Evolutionary conservation across 345 rosid species (phyloP), one percentile per base, ranked within the genome.

Genomic region (Nasturtium officinale): DNA sequence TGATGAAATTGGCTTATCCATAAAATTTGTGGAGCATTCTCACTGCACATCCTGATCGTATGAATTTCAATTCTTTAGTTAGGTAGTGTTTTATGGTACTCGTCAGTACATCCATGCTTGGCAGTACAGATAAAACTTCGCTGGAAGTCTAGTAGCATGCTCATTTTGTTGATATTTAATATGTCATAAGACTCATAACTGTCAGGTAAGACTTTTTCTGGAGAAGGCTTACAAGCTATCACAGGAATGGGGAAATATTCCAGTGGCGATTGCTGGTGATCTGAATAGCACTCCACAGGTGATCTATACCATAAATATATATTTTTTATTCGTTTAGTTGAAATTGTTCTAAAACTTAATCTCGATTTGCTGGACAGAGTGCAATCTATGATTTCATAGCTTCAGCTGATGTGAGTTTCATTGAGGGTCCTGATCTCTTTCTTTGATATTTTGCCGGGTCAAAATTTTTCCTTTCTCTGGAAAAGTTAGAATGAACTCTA

Each of bases 381-480:
- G 96, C 96, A 23, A 67, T 89, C 18, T 89, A 94, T 80, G 90
- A 87, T 54, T 94, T 89, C 83, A 72, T 91, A 58, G 84, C 88
- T 59, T 85, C 92, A 58, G 89, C 96, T 46, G 81, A 88, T 91
- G 98, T 89, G 78, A 85, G 87, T 81, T 73, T 82, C 73, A 5
- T 48, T 69, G 71, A 54, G 67, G 43, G 8, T 42, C 52, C 48
- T 56, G 23, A 9, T 52, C 50, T 63, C 78, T 46, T 68, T 63
- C 33, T 57, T 50, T 10, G 16, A 40, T 53, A 47, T 30, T 20
- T 57, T 12, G 11, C 67, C 8, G n/a, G 50, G 21, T 25, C 47
- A 59, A 17, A 25, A 17, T 17, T 51, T 29, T 63, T 20, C 37
- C 5, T 28, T 56, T 12, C 29, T 25, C 23, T 12, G 30, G 20